Evolutionary conservation across 257 asterid species (phyloP).

Genomic region (Penstemon davidsonii): DNA sequence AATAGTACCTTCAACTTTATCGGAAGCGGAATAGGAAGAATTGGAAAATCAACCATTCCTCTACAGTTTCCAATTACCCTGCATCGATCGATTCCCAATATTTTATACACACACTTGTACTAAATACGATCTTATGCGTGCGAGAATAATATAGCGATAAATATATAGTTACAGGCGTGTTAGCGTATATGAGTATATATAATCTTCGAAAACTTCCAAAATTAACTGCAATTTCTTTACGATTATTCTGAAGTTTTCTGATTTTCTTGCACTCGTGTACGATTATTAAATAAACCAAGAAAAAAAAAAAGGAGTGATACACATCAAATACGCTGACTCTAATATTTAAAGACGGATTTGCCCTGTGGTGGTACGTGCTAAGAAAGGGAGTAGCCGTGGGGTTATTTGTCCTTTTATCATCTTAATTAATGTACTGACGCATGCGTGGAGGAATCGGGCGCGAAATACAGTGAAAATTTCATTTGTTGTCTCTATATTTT

Average conservation of each 20-base stretch:
- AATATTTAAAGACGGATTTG: not conserved
- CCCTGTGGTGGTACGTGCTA: not conserved
- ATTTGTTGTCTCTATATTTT: constrained; percentile 11
- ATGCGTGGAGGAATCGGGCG: constrained; percentile 37
- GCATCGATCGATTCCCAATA: constrained; percentile 37
- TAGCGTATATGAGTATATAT: not conserved
- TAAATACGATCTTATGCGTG: constrained; percentile 17
- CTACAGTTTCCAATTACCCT: not conserved
- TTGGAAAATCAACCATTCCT: constrained; percentile 33
- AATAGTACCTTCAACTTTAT: constrained; percentile 39
- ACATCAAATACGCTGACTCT: constrained; percentile 23
- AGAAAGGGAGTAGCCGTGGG: not conserved
- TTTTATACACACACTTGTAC: constrained; percentile 20
- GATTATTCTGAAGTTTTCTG: constrained; percentile 19
- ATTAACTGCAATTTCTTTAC: constrained; percentile 26
- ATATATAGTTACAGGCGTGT: not conserved
- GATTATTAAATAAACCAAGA: constrained; percentile 24
- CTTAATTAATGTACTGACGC: constrained; percentile 8
- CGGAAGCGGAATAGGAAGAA: constrained; percentile 33
- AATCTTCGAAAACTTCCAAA: constrained; percentile 32
- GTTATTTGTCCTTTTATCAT: not conserved
- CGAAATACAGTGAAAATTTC: constrained; percentile 35
- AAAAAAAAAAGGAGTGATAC: constrained; percentile 2
- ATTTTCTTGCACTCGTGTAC: constrained; percentile 39
- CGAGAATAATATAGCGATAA: constrained; percentile 2